Evolutionary conservation across 2,329 filamentous ascomycete genomes (phyloP).

Genomic region (Hymenoscyphus infarciens): DNA sequence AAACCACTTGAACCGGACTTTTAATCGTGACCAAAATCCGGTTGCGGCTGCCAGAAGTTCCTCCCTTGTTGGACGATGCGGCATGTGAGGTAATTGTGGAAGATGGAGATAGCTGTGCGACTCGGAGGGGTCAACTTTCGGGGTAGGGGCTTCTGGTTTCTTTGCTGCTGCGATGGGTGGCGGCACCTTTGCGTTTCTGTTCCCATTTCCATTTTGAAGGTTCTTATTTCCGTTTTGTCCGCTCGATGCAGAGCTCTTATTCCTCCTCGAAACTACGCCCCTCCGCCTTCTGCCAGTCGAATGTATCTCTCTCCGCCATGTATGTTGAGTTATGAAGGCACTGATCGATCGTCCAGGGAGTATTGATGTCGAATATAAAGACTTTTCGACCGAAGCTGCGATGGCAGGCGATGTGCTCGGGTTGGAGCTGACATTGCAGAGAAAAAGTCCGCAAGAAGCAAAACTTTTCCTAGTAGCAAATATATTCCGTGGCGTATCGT

Average conservation of each 20-base stretch:
- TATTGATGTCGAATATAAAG: slow-evolving; percentile 21
- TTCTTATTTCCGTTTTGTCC: slow-evolving; percentile 21
- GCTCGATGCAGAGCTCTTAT: slow-evolving; percentile 34
- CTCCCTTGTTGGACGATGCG: slow-evolving; percentile 89
- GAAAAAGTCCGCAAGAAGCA: slow-evolving; percentile 52
- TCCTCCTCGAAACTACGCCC: slow-evolving; percentile 27
- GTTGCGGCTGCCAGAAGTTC: slow-evolving; percentile 88
- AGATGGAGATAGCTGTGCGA: slow-evolving; percentile 53
- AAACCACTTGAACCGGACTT: slow-evolving; percentile 95
- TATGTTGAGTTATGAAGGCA: slow-evolving; percentile 18
- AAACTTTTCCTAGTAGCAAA: slow-evolving; percentile 44
- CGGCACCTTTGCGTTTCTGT: slow-evolving; percentile 18
- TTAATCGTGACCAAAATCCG: slow-evolving; percentile 86
- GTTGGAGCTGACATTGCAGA: slow-evolving; percentile 44
- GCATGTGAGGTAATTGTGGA: slow-evolving; percentile 60
- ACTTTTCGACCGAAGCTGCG: slow-evolving; percentile 26
- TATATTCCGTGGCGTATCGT: slow-evolving; percentile 37
- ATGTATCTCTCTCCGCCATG: slow-evolving; percentile 34
- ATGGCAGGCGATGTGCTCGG: slow-evolving; percentile 29
- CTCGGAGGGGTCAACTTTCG: slow-evolving; percentile 31
- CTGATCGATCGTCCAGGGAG: slow-evolving; percentile 18
- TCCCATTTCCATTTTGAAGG: slow-evolving; percentile 22
- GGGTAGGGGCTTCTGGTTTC: slow-evolving; percentile 12
- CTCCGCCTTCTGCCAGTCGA: slow-evolving; percentile 28
- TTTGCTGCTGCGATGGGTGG: slow-evolving; percentile 15